These are phyloP conservation scores for Cyberlindnera mrakii DNA, from an alignment of 805 yeast species.

Conservation along the genomic window DNA sequence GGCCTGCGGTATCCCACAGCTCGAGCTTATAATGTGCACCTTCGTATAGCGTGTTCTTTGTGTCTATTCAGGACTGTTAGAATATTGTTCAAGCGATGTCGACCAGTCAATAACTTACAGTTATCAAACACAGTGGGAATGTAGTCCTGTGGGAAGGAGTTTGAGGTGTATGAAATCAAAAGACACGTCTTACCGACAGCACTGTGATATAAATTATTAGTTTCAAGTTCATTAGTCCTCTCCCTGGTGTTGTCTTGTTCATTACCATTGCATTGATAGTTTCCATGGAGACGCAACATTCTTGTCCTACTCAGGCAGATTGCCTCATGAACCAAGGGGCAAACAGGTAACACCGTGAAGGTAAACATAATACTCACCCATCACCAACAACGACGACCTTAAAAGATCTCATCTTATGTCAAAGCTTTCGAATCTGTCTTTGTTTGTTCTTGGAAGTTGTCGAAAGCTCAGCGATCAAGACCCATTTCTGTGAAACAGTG, in stretches of 20 bases:
- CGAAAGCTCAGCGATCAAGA: too few species aligned
- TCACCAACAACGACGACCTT: slow-evolving; percentile 94
- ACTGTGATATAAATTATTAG: slow-evolving; percentile 23
- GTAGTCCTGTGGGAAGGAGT: slow-evolving; percentile 88
- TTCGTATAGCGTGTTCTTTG: slow-evolving; percentile 79
- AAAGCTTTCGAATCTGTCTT: too few species aligned
- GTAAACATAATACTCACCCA: slow-evolving; percentile 38
- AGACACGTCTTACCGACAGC: slow-evolving; percentile 94
- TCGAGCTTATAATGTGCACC: slow-evolving; percentile 80
- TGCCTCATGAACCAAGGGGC: too few species aligned
- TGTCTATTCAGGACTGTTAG: slow-evolving; percentile 28
- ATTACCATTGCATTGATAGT: not conserved
- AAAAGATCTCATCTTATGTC: slow-evolving; percentile 61
- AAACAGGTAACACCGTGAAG: too few species aligned
- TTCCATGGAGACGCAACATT: not conserved
- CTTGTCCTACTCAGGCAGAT: not conserved
- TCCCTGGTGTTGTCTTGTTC: too few species aligned
- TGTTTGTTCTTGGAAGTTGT: too few species aligned
- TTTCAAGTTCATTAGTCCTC: too few species aligned
- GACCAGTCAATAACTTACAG: slow-evolving; percentile 23
- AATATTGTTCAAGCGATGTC: not conserved
- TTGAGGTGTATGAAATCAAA: slow-evolving; percentile 83
- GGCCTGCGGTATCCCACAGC: slow-evolving; percentile 96
- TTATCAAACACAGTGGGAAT: slow-evolving; percentile 93
- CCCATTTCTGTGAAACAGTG: too few species aligned